Conservation (phyloP, 2,329 filamentous ascomycete species). For the Teratosphaeriaceae sp. region DNA sequence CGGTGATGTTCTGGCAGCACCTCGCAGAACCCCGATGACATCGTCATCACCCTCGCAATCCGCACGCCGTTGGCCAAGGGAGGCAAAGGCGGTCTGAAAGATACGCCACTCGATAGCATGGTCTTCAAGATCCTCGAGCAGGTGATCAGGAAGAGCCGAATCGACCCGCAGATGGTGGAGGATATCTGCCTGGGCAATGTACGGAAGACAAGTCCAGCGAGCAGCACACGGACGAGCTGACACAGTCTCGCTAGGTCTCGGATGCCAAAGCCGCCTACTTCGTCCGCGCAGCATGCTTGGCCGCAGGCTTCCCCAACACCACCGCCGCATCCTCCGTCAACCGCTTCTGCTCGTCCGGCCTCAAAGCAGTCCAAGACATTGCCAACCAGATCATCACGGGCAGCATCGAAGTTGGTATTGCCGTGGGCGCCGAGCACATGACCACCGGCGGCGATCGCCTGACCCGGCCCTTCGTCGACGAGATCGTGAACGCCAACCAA, state of each 20-base stretch:
- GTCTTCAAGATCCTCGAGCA: constrained; percentile 73
- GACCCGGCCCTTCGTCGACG: constrained; percentile 67
- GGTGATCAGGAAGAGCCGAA: constrained; percentile 30
- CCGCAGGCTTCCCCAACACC: constrained; percentile 91
- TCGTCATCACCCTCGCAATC: constrained; percentile 89
- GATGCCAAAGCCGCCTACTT: constrained; percentile 87
- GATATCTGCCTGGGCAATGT: constrained; percentile 93
- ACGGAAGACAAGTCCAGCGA: too few species aligned
- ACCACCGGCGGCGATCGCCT: constrained; percentile 63
- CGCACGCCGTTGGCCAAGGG: constrained; percentile 86
- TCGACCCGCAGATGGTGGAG: constrained; percentile 32
- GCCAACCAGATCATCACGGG: constrained; percentile 77
- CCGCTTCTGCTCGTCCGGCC: constrained; percentile 94
- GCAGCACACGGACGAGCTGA: not conserved
- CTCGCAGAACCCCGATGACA: constrained; percentile 77
- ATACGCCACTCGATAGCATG: constrained; percentile 82
- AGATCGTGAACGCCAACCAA: constrained; percentile 63
- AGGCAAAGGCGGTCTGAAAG: constrained; percentile 86
- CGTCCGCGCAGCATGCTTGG: constrained; percentile 77
- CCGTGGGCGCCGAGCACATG: constrained; percentile 88
- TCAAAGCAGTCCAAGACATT: constrained; percentile 93
- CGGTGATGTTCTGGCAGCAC: constrained; percentile 5
- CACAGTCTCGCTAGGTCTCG: constrained; percentile 52
- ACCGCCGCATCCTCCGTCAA: constrained; percentile 75
- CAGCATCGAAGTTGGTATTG: constrained; percentile 80